Conservation (phyloP, 352 stramenopile genomes). For the Peronosclerospora sorghi region DNA sequence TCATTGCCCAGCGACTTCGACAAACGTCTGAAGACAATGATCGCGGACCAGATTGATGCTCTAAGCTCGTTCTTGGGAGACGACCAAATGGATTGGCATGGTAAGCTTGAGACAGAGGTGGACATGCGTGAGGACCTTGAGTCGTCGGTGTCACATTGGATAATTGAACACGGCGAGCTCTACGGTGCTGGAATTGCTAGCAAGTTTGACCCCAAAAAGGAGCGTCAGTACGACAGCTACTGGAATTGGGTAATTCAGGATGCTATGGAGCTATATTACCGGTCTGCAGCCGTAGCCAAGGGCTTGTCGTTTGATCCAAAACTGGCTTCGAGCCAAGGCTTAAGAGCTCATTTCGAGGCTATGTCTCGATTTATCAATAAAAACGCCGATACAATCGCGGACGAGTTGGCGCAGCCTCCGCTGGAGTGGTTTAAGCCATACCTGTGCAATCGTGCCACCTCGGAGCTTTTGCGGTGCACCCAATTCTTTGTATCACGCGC, state of each 20-base stretch:
- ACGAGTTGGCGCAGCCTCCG: slow-evolving; percentile 23
- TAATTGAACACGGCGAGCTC: slow-evolving; percentile 44
- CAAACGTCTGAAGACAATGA: slow-evolving; percentile 44
- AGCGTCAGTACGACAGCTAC: slow-evolving; percentile 67
- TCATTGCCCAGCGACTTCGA: slow-evolving; percentile 37
- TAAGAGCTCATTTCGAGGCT: slow-evolving; percentile 33
- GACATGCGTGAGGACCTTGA: slow-evolving; percentile 48
- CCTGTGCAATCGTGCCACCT: slow-evolving; percentile 61
- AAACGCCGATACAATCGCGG: slow-evolving; percentile 27
- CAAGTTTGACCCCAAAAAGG: slow-evolving; percentile 62
- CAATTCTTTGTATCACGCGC: slow-evolving; percentile 39
- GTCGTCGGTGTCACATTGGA: slow-evolving; percentile 32
- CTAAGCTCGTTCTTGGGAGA: slow-evolving; percentile 39
- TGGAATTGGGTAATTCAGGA: slow-evolving; percentile 79
- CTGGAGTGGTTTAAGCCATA: slow-evolving; percentile 51
- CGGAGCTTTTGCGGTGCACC: slow-evolving; percentile 42
- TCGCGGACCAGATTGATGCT: slow-evolving; percentile 39
- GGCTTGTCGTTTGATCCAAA: slow-evolving; percentile 6
- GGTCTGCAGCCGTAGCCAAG: slow-evolving; percentile 22
- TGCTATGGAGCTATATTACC: slow-evolving; percentile 50
- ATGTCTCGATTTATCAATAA: slow-evolving; percentile 54
- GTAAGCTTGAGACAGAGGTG: slow-evolving; percentile 38
- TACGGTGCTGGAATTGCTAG: slow-evolving; percentile 42
- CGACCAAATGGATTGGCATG: slow-evolving; percentile 39
- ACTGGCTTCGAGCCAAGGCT: slow-evolving; percentile 16